Evolutionary conservation across 108 stramenopile genomes (phyloP), one percentile per base, ranked within the genome.

Genomic region (Nitzschia sp.): DNA sequence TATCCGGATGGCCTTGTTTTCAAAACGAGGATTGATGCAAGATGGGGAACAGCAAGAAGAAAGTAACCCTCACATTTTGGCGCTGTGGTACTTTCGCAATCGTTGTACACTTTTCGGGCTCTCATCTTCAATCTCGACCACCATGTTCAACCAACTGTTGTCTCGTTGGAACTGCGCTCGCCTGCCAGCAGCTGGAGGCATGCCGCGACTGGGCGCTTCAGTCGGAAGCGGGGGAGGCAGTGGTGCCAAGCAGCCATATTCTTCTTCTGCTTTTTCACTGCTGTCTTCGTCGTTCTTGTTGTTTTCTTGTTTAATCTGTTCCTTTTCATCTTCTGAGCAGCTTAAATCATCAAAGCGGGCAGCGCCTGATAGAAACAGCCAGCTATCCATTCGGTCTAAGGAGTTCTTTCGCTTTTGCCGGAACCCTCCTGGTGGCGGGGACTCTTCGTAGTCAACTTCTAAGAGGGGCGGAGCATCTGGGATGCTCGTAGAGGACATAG

Each of bases 61-160:
- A n/a, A n/a, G n/a, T n/a, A n/a, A n/a, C n/a, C n/a, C n/a, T n/a
- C n/a, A n/a, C n/a, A n/a, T n/a, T n/a, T n/a, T n/a, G n/a, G n/a
- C n/a, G n/a, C 38, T 42, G 38, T 42, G 38, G 15, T 8, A 8
- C 15, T 11, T 42, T 42, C 38, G 38, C 38, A 42, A 42, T 8
- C 38, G 38, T 42, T 8, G 38, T 11, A 42, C 38, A 42, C 38
- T 8, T 42, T 42, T 8, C 15, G 38, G 38, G 15, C 38, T 42
- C 8, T 42, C 38, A n/a, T n/a, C n/a, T n/a, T n/a, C n/a, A n/a
- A n/a, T n/a, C n/a, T n/a, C n/a, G n/a, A n/a, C n/a, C n/a, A n/a
- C n/a, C n/a, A n/a, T 33, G 57, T 13, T 33, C 32, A 59, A 59
- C 57, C 57, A 59, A 33, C 57, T 59, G 4, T 59, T 26, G 17